Evolutionary conservation across 345 rosid genomes (phyloP).

Genomic region (Linum tenue): DNA sequence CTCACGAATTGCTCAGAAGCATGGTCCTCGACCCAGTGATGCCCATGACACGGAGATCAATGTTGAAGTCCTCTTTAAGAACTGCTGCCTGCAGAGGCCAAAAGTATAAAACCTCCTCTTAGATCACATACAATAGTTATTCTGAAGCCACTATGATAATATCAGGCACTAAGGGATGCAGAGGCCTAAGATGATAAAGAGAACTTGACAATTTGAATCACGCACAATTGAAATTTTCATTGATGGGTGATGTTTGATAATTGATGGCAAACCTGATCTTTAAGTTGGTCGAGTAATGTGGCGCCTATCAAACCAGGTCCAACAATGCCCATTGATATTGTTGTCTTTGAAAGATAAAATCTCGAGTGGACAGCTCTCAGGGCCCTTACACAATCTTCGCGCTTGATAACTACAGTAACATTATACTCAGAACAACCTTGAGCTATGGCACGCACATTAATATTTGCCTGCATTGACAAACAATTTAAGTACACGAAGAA

Average conservation of each 20-base stretch:
- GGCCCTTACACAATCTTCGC: constrained; percentile 92
- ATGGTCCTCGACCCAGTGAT: constrained; percentile 68
- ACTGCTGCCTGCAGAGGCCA: constrained; percentile 51
- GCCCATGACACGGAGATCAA: constrained; percentile 96
- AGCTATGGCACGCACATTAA: constrained; percentile 92
- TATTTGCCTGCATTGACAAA: constrained; percentile 64
- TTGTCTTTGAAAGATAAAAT: constrained; percentile 87
- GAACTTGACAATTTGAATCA: no score
- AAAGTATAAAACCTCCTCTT: no score
- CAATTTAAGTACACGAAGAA: not conserved
- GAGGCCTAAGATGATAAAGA: no score
- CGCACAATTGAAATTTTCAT: no score
- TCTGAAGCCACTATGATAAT: no score
- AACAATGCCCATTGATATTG: constrained; percentile 85
- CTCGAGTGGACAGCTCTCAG: constrained; percentile 95
- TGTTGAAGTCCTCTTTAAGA: constrained; percentile 92
- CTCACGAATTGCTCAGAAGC: constrained; percentile 89
- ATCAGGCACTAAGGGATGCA: no score
- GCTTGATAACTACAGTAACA: constrained; percentile 75
- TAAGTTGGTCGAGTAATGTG: constrained; percentile 87
- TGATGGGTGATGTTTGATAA: not conserved
- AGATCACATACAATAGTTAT: not conserved
- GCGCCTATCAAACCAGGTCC: constrained; percentile 97
- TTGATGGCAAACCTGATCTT: constrained; percentile 58
- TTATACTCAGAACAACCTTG: constrained; percentile 99